phyloP scores from a whole-genome alignment of 2,329 filamentous ascomycete species.

The Fusarium multiceps region DNA sequence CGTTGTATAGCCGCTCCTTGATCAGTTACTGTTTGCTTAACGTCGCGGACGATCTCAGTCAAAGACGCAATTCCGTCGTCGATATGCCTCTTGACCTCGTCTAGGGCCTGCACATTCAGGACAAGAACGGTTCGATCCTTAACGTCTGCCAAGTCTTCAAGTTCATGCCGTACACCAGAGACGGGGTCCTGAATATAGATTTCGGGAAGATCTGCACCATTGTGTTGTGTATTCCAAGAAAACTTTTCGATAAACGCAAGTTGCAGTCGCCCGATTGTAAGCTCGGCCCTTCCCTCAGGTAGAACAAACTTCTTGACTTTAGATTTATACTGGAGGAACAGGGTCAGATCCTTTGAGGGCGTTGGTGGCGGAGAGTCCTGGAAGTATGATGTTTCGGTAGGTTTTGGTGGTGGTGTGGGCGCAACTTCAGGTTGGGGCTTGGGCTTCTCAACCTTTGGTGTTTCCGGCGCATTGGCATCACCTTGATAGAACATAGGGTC shows the following conservation, averaged over 20 bases:
- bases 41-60: slow-evolving; percentile 83
- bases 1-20: slow-evolving; percentile 84
- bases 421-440: slow-evolving; percentile 41
- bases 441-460: slow-evolving; percentile 34
- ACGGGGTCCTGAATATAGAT: slow-evolving; percentile 98
- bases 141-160: slow-evolving; percentile 92
- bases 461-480: slow-evolving; percentile 25
- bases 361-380: slow-evolving; percentile 72
- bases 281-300: slow-evolving; percentile 81
- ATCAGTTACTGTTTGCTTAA: slow-evolving; percentile 85
- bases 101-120: slow-evolving; percentile 89
- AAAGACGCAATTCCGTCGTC: slow-evolving; percentile 89
- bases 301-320: slow-evolving; percentile 97
- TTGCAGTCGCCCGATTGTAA: slow-evolving; percentile 89
- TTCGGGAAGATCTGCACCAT: slow-evolving; percentile 91
- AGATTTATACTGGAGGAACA: slow-evolving; percentile 96
- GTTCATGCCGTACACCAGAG: slow-evolving; percentile 94
- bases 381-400: slow-evolving; percentile 60
- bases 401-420: slow-evolving; percentile 57
- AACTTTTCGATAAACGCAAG: slow-evolving; percentile 99
- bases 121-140: slow-evolving; percentile 97
- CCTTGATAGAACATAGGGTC: slow-evolving; percentile 55
- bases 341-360: slow-evolving; percentile 84
- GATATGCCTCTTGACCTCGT: slow-evolving; percentile 96
- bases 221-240: slow-evolving; percentile 97